Conservation (phyloP, 2,329 filamentous ascomycete species). For the Fusarium sp. region DNA sequence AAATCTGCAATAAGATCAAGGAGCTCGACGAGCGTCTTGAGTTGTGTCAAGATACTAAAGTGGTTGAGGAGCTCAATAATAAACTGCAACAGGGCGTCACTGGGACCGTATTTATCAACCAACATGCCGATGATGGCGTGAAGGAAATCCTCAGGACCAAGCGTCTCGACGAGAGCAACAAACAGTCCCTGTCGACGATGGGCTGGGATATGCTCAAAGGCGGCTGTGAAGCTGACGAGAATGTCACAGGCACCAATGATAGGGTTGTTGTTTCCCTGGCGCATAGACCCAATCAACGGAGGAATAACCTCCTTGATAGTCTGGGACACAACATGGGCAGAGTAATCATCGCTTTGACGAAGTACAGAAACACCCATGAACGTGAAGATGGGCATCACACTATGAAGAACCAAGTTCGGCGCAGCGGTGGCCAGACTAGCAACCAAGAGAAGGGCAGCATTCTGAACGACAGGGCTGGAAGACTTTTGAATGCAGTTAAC, state of each 20-base stretch:
- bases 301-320: conserved; percentile 96
- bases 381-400: conserved; percentile 98
- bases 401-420: conserved; percentile 92
- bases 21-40: conserved; percentile 81
- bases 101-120: conserved; percentile 86
- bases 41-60: conserved; percentile 79
- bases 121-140: conserved; percentile 90
- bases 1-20: conserved; percentile 80
- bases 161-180: conserved; percentile 82
- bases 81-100: conserved; percentile 79
- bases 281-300: conserved; percentile 85
- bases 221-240: conserved; percentile 93
- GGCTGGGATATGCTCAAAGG: conserved; percentile 93
- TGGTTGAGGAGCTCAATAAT: conserved; percentile 77
- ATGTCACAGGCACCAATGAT: conserved; percentile 88
- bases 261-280: conserved; percentile 80
- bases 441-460: conserved; percentile 87
- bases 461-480: conserved; percentile 92
- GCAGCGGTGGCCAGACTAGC: conserved; percentile 87
- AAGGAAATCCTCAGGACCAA: conserved; percentile 87
- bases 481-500: conserved; percentile 95
- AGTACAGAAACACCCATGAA: conserved; percentile 95
- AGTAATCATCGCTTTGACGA: conserved; percentile 95
- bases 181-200: conserved; percentile 88
- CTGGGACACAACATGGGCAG: conserved; percentile 93